Base-by-base conservation (phyloP, 73 alveolate species). In the Stentor coeruleus region DNA sequence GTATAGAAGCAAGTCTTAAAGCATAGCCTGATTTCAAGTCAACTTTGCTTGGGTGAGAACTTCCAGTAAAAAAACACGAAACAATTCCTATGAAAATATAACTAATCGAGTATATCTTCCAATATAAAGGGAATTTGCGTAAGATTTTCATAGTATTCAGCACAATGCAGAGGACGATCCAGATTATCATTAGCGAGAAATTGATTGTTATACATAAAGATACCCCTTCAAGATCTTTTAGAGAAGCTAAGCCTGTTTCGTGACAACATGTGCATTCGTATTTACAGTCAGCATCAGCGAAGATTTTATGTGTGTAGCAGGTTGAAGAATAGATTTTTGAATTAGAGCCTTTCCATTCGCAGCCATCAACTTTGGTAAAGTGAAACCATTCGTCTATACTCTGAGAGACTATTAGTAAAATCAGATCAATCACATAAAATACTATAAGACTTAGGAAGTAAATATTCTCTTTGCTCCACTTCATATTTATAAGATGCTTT, bases 291-390 rank as follows among this genome's bases (percentile, higher is more conserved):
- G 66, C 6, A 49, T 20, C 20, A 11, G 66, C 6, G 66, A 11
- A 49, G 66, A 6, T 49, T 49, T 49, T 49, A 20, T 49, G 66
- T 11, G 66, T 49, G 66, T 49, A 49, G 66, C 66, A 49, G 66
- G 6, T 20, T 6, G 28, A 11, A 11, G 66, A 49, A 49, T 49
- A 49, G 66, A 49, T 49, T 49, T 49, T 20, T 49, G 6, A 6
- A 20, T 11, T 11, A 20, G 6, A 11, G 6, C 66, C 66, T 49
- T 49, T 49, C 66, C 66, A 49, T 6, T 20, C 20, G 66, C 66
- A 49, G 66, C 28, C 6, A 11, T 6, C 6, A 20, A 11, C 20
- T 49, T 49, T 49, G 66, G 66, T 11, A 49, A 49, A 49, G 20
- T 49, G 66, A 20, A 49, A 49, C 66, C 66, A 49, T 49, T 49